These are phyloP conservation scores for Starmera pachycereana DNA, from an alignment of 805 yeast genomes.

Conservation along the genomic window DNA sequence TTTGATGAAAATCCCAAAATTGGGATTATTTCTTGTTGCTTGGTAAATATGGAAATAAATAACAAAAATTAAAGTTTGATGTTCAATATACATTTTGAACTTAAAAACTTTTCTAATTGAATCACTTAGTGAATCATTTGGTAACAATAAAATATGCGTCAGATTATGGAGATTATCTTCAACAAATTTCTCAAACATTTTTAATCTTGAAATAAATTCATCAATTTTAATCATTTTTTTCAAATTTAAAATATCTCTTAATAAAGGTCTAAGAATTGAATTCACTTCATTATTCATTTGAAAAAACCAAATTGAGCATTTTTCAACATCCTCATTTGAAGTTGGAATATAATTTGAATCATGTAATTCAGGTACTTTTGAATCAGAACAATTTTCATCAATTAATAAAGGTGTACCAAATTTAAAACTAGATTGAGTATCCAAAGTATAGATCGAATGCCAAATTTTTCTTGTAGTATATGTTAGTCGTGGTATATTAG, in stretches of 20 bases:
- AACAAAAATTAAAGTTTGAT: constrained; percentile 16
- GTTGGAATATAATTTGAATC: constrained; percentile 25
- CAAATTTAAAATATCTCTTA: constrained; percentile 30
- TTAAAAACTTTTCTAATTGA: constrained; percentile 16
- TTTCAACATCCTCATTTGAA: constrained; percentile 30
- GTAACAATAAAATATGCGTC: constrained; percentile 18
- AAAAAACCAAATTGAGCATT: constrained; percentile 25
- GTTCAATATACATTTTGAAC: constrained; percentile 18
- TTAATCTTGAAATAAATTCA: constrained; percentile 25
- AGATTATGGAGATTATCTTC: constrained; percentile 20
- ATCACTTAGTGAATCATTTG: constrained; percentile 9
- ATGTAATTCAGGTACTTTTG: constrained; percentile 34
- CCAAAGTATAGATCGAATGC: constrained; percentile 38
- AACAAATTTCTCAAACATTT: constrained; percentile 27
- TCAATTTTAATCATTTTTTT: constrained; percentile 26
- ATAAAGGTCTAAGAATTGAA: constrained; percentile 21
- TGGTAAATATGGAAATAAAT: constrained; percentile 16
- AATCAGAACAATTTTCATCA: constrained; percentile 34
- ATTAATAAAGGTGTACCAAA: constrained; percentile 39
- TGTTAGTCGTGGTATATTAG: constrained; percentile 19
- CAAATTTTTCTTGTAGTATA: constrained; percentile 51
- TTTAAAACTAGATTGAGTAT: constrained; percentile 32
- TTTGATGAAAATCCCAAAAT: constrained; percentile 5
- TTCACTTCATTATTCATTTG: constrained; percentile 22
- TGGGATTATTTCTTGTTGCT: constrained; percentile 8